phyloP scores from a whole-genome alignment of 163 green algal species.

The Scenedesmus sp. region DNA sequence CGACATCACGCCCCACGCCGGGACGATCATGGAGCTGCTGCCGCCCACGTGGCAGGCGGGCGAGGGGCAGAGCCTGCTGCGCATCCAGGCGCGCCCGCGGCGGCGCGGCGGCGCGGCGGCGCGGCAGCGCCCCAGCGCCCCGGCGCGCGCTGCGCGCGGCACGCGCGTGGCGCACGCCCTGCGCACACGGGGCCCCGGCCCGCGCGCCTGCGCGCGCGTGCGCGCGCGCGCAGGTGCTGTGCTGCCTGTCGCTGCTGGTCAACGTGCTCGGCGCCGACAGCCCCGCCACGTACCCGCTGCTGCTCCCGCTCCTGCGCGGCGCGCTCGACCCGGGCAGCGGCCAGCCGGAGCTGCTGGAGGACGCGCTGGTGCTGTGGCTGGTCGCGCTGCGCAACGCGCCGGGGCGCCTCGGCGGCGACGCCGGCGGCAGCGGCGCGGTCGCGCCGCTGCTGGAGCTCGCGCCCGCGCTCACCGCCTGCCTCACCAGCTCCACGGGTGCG shows the following conservation, averaged over 20 bases:
- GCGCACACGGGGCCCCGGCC: neutral
- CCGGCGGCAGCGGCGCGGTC: conserved; percentile 3
- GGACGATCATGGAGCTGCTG: conserved; percentile 68
- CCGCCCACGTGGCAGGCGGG: conserved; percentile 70
- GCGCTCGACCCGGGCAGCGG: conserved; percentile 47
- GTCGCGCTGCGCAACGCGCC: conserved; percentile 83
- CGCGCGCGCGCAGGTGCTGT: conserved; percentile 68
- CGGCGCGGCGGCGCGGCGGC: too few species aligned
- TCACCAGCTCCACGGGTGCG: conserved; percentile 69
- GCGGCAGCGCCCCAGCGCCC: too few species aligned
- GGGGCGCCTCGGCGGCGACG: neutral
- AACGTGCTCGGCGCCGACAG: conserved; percentile 79
- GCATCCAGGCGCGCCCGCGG: conserved; percentile 82
- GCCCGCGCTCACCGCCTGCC: conserved; percentile 61
- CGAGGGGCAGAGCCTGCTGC: conserved; percentile 75
- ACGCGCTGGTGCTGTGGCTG: conserved; percentile 87
- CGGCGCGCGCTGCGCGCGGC: too few species aligned
- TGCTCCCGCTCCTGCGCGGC: conserved; percentile 83
- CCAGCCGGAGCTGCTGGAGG: conserved; percentile 86
- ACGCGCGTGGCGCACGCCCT: neutral
- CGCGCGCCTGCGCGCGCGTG: too few species aligned
- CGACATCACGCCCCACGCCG: conserved; percentile 57
- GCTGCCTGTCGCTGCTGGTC: conserved; percentile 83
- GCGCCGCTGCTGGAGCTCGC: conserved; percentile 68
- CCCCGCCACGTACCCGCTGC: conserved; percentile 62